Base-by-base conservation (phyloP, 306 rosid genomes). In the Cicer judaicum region DNA sequence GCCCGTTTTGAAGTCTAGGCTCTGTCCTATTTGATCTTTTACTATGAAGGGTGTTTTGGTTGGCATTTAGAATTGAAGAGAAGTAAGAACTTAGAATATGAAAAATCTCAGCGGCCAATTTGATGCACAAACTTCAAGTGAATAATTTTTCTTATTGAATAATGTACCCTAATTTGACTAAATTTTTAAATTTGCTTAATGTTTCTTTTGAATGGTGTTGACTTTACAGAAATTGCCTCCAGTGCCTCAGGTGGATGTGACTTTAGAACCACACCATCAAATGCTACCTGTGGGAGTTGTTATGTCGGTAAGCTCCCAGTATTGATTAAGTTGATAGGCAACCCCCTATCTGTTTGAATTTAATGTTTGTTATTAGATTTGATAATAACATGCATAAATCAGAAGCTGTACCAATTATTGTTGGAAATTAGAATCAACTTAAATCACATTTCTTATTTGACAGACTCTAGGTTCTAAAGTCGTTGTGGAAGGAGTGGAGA, bases 401-500 rank as follows among this genome's bases (percentile, higher is more conserved):
- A 44, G 38, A 55, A 19, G 61, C 53, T 78, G 34, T 63, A 9
- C 49, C 14, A 12, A 42, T 29, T 46, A 21, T 49, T 72, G 55
- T 78, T 79, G 64, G 4, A 34, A 34, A 29, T 29, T 3, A 29
- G 10, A 57, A 70, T 80, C 14, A 67, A 40, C 78, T 63, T 55
- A 64, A 64, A 60, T 47, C 50, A 56, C 39, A 67, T 72, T 46
- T 56, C 64, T 77, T 79, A 53, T 83, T 75, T 65, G 76, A 34
- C 89, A 94, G 99, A 54, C 81, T 60, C 8, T 94, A 7, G 96
- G 90, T 52, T 82, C 86, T 77, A 88, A 85, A 83, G 90, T 92
- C 78, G 81, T 94, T 60, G 96, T 94, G 21, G 97, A 94, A 83
- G 97, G 95, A 54, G 74, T 78, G 40, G 91, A 92, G 86, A 92